A percentile compares a stretch with the other conserved stretches of the same genome.
These are phyloP conservation scores for Hapsidospora chrysogenum DNA, from an alignment of 495 filamentous ascomycete species.

Conservation along the genomic window DNA sequence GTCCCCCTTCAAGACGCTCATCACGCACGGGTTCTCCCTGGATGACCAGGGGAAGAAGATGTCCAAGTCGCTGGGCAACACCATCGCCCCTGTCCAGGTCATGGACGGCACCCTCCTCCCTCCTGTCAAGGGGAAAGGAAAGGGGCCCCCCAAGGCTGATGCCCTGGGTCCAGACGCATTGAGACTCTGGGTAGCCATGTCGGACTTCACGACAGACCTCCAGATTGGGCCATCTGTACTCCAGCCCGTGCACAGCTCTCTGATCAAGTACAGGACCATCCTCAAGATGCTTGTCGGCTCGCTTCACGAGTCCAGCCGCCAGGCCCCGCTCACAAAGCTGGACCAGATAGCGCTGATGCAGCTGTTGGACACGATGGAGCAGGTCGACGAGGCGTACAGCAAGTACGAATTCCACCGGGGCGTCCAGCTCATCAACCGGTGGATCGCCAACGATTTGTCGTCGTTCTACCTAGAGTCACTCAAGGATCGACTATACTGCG, in stretches of 20 bases:
- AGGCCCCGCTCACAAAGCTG: conserved; percentile 27
- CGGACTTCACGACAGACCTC: conserved; percentile 82
- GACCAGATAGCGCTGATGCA: conserved; percentile 69
- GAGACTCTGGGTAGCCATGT: conserved; percentile 81
- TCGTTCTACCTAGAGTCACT: conserved; percentile 84
- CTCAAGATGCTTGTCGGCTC: conserved; percentile 80
- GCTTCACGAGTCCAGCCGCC: conserved; percentile 40
- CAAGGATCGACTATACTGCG: conserved; percentile 83
- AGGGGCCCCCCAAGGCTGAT: conserved; percentile 11
- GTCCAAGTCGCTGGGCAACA: conserved; percentile 95
- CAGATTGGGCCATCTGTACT: conserved; percentile 60
- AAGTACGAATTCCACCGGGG: conserved; percentile 74
- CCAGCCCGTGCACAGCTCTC: conserved; percentile 47
- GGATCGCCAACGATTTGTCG: conserved; percentile 68
- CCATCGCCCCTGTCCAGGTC: conserved; percentile 63
- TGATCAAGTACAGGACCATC: conserved; percentile 75
- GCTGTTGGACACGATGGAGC: conserved; percentile 40
- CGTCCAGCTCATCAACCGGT: conserved; percentile 52
- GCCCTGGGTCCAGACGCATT: conserved; percentile 63
- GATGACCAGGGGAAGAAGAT: conserved; percentile 86
- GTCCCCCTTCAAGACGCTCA: conserved; percentile 61
- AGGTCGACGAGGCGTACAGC: conserved; percentile 43
- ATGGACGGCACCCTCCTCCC: conserved; percentile 55
- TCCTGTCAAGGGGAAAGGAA: conserved; percentile 25
- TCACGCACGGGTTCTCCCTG: conserved; percentile 91